Evolutionary conservation across 345 rosid genomes (phyloP), one percentile per base, ranked within the genome.

Genomic region (Balakata baccata): DNA sequence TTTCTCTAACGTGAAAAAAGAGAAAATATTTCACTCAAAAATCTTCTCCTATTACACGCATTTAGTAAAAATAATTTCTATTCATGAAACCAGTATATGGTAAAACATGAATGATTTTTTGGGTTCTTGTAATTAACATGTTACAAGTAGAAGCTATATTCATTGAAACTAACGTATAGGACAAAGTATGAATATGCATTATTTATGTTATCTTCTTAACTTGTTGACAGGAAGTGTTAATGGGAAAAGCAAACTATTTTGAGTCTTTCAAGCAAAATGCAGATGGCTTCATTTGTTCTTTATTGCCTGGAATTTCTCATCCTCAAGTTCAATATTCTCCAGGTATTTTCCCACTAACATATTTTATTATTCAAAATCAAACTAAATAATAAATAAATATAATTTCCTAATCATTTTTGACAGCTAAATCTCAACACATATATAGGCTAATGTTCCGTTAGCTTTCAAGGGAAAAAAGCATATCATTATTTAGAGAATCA

Each of bases 311-410:
- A 73, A 84, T 94, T 72, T 85, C 98, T 70, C 95, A 86, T 82
- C 87, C 97, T 50, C 95, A 94, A 86, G 91, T 94, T 67, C 98
- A 89, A 75, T 94, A 94, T 83, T 94, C 98, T 75, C 98, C 97
- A 63, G 98, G 98, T 94, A 85, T 18, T 12, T 39, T 4, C 8
- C 23, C 18, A 0, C 3, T 51, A 0, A 29, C 34, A 29, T 29
- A 29, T 29, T 29, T 29, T 29, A 29, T 29, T n/a, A n/a, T n/a
- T n/a, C n/a, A n/a, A n/a, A n/a, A 4, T 0, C 37, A 3, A 52
- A 10, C 14, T 12, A 20, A 3, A 57, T 10, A 8, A 17, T 45
- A 11, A 3, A 22, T 3, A 37, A 68, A 5, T 39, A 18, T 45
- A 20, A 18, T 25, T 63, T 37, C 43, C 72, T 22, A 7, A 37